Base-by-base conservation (phyloP, 352 stramenopile species). In the Phytophthora pluvialis region DNA sequence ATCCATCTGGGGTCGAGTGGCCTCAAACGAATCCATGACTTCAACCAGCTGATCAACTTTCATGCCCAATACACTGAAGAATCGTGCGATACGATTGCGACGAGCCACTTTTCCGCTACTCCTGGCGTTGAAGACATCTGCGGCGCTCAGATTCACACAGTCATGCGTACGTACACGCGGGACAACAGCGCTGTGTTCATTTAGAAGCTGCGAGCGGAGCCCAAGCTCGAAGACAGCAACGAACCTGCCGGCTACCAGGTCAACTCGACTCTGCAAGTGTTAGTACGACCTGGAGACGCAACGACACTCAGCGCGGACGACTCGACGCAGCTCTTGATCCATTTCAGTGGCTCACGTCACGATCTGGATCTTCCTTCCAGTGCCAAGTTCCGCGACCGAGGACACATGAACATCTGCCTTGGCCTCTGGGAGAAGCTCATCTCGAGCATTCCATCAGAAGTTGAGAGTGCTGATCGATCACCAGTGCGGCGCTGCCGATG, bases 381-480 rank as follows among this genome's bases (percentile, higher is more conserved):
- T 15, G 38, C 31, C 10, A 33, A 54, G 4, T 64, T 55, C 10
- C 36, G 46, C 15, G 45, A 54, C 25, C 43, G 52, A 25, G 53
- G 18, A 1, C 36, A 70, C 25, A 21, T 65, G 16, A 48, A 70
- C 12, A 29, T 29, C 0, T 48, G 40, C 5, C 51, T 70, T 26
- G 16, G 10, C 1, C 1, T 50, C 7, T 70, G 55, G 39, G 47
- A 70, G 0, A 46, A 64, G 4, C 9, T 59, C 5, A 42, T 70
- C 0, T 32, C 42, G 4, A 16, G 21, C 2, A 74, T 67, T 43
- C 31, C 49, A 10, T 25, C 58, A 6, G 43, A 64, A 10, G 39
- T 74, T 6, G 67, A 74, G 21, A 71, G 55, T 54, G 10, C 11
- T 71, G 21, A 56, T 74, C 36, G 54, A 74, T 2, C 33, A 18